phyloP scores from a whole-genome alignment of 768 basidiomycete genomes.

The Macrolepiota fuliginosa region DNA sequence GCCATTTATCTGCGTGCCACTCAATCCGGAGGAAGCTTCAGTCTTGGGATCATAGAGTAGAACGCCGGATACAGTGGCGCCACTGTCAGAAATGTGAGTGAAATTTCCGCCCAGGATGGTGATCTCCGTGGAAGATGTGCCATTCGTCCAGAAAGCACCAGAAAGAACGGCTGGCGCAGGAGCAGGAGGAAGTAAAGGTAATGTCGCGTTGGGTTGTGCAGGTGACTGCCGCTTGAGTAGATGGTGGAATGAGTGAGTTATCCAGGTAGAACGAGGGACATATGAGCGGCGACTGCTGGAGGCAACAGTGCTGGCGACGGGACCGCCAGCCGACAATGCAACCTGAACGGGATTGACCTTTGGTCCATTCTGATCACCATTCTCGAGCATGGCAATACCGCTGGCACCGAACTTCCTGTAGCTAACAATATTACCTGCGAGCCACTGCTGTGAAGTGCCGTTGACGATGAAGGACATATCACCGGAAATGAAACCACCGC shows the following conservation, averaged over 20 bases:
- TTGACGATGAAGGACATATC: constrained; percentile 70
- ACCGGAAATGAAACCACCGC: constrained; percentile 72
- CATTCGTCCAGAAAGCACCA: constrained; percentile 89
- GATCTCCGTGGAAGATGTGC: constrained; percentile 57
- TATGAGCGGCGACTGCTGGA: constrained; percentile 37
- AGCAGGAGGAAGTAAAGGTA: constrained; percentile 55
- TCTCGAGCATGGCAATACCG: constrained; percentile 78
- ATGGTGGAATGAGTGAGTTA: constrained; percentile 42
- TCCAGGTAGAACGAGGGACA: constrained; percentile 42
- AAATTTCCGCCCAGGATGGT: constrained; percentile 92
- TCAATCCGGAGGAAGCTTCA: constrained; percentile 48
- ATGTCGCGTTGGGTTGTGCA: constrained; percentile 31
- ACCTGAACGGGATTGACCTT: constrained; percentile 59
- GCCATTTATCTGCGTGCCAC: constrained; percentile 66
- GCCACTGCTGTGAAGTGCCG: constrained; percentile 58
- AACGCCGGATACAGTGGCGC: constrained; percentile 46
- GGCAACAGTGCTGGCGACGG: constrained; percentile 26
- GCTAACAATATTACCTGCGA: constrained; percentile 65
- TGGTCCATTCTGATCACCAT: constrained; percentile 55
- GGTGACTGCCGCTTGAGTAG: constrained; percentile 54
- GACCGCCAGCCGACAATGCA: constrained; percentile 43
- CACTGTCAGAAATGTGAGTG: constrained; percentile 45
- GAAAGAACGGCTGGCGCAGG: constrained; percentile 81
- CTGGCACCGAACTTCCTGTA: constrained; percentile 67
- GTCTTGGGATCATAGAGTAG: constrained; percentile 68